Conservation (phyloP, 1,284 basidiomycete species). For the Sanghuangporus baumii region DNA sequence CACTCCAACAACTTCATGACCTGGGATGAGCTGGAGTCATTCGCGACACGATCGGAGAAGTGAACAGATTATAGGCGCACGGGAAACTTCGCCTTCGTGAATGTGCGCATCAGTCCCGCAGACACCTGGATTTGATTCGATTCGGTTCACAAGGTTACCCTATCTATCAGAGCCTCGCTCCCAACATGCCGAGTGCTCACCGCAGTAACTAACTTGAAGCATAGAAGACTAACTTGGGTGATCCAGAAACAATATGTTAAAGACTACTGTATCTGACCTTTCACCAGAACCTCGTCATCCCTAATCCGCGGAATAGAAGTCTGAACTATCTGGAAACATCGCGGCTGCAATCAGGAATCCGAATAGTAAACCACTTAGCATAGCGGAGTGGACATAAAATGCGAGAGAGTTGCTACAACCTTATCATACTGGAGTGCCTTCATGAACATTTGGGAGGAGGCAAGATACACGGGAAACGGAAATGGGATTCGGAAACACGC, state of each 20-base stretch:
- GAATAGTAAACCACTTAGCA: not conserved
- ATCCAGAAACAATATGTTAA: not conserved
- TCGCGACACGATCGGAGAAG: not conserved
- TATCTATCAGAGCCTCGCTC: not conserved
- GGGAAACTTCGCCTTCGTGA: conserved; percentile 52
- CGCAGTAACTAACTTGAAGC: conserved; percentile 11
- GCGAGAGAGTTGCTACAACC: not conserved
- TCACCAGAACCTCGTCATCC: conserved; percentile 49
- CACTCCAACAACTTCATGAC: conserved; percentile 53
- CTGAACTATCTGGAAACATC: conserved; percentile 30
- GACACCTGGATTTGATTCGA: conserved; percentile 28
- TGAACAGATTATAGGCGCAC: conserved; percentile 23
- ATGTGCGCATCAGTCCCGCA: conserved; percentile 56
- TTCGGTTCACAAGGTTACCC: not conserved
- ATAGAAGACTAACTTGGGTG: not conserved
- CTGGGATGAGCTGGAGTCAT: conserved; percentile 29
- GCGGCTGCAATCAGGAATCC: conserved; percentile 22
- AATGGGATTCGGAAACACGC: not conserved
- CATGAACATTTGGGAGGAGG: conserved; percentile 1
- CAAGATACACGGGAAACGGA: not conserved
- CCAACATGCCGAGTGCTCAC: not conserved
- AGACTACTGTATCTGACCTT: conserved; percentile 30
- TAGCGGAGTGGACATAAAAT: not conserved
- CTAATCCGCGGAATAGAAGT: conserved; percentile 41
- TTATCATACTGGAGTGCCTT: conserved; percentile 11